Evolutionary conservation across 2,329 filamentous ascomycete genomes (phyloP).

Genomic region (Penicillium capsulatum): DNA sequence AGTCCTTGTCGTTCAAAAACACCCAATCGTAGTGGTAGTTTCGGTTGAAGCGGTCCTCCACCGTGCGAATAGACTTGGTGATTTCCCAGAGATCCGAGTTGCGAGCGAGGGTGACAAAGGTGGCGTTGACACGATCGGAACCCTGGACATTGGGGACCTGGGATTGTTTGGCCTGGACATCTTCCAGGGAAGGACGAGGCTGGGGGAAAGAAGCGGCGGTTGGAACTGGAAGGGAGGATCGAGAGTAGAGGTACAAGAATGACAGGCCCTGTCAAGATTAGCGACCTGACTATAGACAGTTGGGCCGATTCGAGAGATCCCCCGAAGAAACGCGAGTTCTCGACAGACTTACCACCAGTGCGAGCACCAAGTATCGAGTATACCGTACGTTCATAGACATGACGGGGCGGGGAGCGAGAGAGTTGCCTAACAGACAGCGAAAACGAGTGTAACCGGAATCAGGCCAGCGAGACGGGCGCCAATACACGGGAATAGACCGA

Average conservation of each 20-base stretch:
- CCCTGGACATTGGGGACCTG: constrained; percentile 53
- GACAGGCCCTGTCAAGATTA: constrained; percentile 52
- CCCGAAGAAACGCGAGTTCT: too few species aligned
- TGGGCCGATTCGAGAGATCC: neutral
- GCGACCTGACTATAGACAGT: neutral
- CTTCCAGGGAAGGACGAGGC: constrained; percentile 19
- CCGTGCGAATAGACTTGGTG: constrained; percentile 86
- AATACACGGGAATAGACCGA: constrained; percentile 7
- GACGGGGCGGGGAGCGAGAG: constrained; percentile 10
- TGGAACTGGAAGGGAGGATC: constrained; percentile 48
- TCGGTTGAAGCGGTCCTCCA: constrained; percentile 97
- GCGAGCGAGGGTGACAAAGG: constrained; percentile 90
- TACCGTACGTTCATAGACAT: constrained; percentile 31
- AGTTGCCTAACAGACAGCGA: constrained; percentile 1
- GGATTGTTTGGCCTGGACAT: constrained; percentile 15
- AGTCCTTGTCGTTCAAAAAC: constrained; percentile 93
- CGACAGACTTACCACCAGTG: constrained; percentile 66
- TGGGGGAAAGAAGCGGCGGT: constrained; percentile 17
- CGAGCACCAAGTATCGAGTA: constrained; percentile 68
- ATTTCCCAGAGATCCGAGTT: constrained; percentile 97
- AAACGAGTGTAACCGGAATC: constrained; percentile 10
- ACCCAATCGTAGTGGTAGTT: constrained; percentile 99
- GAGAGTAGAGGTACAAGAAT: constrained; percentile 78
- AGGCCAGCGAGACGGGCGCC: constrained; percentile 11
- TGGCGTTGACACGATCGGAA: constrained; percentile 80